These are phyloP conservation scores for Ceratonia siliqua DNA, from an alignment of 306 rosid species.

Conservation along the genomic window DNA sequence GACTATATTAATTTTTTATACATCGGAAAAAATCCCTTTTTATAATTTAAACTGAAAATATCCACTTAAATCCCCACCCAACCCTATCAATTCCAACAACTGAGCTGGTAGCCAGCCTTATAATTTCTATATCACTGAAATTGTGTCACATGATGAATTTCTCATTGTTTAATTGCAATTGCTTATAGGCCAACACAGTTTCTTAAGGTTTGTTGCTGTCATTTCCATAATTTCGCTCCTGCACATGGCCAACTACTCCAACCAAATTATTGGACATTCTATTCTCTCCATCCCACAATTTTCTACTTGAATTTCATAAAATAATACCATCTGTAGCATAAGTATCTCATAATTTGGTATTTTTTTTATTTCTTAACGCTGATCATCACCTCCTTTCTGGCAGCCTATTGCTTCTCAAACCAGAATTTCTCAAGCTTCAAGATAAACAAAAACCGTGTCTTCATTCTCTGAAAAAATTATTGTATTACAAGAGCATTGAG, in stretches of 20 bases:
- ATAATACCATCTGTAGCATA: neutral
- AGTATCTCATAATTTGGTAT: neutral
- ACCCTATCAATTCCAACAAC: neutral
- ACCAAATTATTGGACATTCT: neutral
- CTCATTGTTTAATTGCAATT: neutral
- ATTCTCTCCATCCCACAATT: neutral
- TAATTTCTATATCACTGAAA: neutral
- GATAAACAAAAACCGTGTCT: conserved; percentile 8
- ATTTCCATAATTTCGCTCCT: neutral
- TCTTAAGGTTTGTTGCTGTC: neutral
- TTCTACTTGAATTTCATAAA: neutral
- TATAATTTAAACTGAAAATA: neutral
- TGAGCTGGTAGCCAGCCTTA: neutral
- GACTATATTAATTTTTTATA: too few relatives aligned
- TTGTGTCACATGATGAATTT: neutral
- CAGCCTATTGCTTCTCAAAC: conserved; percentile 44
- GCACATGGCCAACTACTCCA: neutral
- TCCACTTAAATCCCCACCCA: neutral
- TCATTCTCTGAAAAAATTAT: too few relatives aligned
- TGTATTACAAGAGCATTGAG: too few relatives aligned
- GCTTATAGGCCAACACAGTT: neutral
- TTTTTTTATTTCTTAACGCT: neutral
- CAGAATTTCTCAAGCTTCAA: conserved; percentile 46
- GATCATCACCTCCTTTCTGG: conserved; percentile 3
- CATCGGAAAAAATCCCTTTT: neutral